These are phyloP conservation scores for Aphanocladium album DNA, from an alignment of 2,329 filamentous ascomycete genomes.

Conservation along the genomic window DNA sequence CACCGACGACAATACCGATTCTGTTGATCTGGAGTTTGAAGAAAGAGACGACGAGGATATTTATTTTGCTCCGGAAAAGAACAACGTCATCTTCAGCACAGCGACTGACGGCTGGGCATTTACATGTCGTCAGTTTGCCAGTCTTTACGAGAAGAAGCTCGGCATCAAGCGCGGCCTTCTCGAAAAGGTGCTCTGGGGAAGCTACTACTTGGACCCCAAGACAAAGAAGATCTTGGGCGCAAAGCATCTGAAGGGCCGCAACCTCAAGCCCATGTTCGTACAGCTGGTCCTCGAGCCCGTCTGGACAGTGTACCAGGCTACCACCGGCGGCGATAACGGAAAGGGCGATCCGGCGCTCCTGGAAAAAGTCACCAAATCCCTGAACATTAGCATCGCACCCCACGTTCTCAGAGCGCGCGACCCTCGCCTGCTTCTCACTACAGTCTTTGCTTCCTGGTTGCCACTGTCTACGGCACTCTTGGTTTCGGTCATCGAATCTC, in stretches of 20 bases:
- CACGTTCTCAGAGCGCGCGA: slow-evolving; percentile 82
- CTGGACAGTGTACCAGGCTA: slow-evolving; percentile 93
- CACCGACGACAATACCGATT: slow-evolving; percentile 46
- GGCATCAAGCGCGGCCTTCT: slow-evolving; percentile 84
- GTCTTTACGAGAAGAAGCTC: slow-evolving; percentile 91
- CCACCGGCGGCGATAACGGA: slow-evolving; percentile 72
- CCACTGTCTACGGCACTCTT: slow-evolving; percentile 88
- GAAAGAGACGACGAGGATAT: slow-evolving; percentile 94
- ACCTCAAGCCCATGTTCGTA: slow-evolving; percentile 94
- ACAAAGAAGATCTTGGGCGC: slow-evolving; percentile 86
- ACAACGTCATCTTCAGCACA: slow-evolving; percentile 98
- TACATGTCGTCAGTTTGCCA: slow-evolving; percentile 89
- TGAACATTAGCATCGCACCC: slow-evolving; percentile 77
- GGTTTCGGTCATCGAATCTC: slow-evolving; percentile 87
- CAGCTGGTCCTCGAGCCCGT: slow-evolving; percentile 93
- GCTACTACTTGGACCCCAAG: slow-evolving; percentile 94
- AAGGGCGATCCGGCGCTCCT: slow-evolving; percentile 77
- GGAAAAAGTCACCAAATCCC: slow-evolving; percentile 91
- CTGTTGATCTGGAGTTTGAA: slow-evolving; percentile 68
- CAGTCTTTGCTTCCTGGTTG: slow-evolving; percentile 85
- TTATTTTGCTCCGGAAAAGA: slow-evolving; percentile 96
- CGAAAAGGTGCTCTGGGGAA: slow-evolving; percentile 95
- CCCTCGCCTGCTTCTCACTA: slow-evolving; percentile 74
- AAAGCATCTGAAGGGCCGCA: slow-evolving; percentile 88
- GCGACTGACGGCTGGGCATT: slow-evolving; percentile 99